Evolutionary conservation across 2,329 filamentous ascomycete genomes (phyloP).

Genomic region (Cladophialophora exuberans): DNA sequence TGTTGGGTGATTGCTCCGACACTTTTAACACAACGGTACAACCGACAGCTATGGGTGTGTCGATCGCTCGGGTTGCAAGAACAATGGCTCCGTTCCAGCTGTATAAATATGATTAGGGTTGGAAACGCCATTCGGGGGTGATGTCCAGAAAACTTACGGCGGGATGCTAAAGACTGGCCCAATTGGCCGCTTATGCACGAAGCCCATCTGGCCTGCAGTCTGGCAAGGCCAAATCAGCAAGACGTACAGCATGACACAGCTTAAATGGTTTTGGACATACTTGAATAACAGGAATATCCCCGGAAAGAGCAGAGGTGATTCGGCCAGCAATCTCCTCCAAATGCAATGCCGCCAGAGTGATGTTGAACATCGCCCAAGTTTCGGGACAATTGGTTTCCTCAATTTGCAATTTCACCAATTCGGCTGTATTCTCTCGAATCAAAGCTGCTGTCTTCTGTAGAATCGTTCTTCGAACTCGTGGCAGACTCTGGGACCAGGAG

Average conservation of each 20-base stretch:
- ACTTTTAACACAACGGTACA: conserved; percentile 90
- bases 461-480: not conserved
- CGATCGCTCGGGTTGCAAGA: conserved; percentile 83
- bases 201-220: conserved; percentile 6
- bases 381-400: conserved; percentile 14
- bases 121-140: not conserved
- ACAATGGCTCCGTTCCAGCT: conserved; percentile 79
- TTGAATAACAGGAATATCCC: conserved; percentile 35
- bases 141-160: conserved; percentile 66
- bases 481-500: conserved; percentile 5
- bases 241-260: not conserved
- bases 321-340: conserved; percentile 17
- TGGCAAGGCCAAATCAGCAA: not conserved
- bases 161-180: conserved; percentile 75
- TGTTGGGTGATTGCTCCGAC: conserved; percentile 87
- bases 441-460: conserved; percentile 13
- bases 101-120: conserved; percentile 22
- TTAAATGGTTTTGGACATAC: not conserved
- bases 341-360: conserved; percentile 2
- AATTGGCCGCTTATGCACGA: conserved; percentile 8
- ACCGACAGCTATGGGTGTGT: conserved; percentile 82
- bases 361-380: conserved; percentile 6
- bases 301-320: conserved; percentile 10
- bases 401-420: conserved; percentile 6
- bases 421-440: not conserved